Base-by-base conservation (phyloP, 1,284 basidiomycete genomes). In the Moniliophthora roreri region DNA sequence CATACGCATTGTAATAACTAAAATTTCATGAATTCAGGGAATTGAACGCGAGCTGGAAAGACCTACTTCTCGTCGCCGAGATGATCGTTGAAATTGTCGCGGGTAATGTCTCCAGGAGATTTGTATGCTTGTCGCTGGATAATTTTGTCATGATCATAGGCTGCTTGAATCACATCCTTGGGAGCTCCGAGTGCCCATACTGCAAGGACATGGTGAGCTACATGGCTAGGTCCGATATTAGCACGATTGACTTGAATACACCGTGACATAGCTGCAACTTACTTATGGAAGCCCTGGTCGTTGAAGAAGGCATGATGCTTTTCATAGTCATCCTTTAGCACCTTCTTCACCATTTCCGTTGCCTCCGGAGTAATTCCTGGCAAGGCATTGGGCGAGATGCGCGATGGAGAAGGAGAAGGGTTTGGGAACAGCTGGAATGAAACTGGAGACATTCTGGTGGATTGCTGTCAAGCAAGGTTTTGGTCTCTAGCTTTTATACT, bases 1-100 rank as follows among this genome's bases (percentile, higher is more conserved):
- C 58, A 59, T 87, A 89, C 0, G 74, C 76, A 8, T 72, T 64
- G 58, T 84, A 88, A 60, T 74, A 87, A 3, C 85, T 87, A n/a
- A 15, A 1, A 32, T 8, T 15, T 3, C 5, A 1, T 3, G 10
- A 10, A 38, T n/a, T 21, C 18, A 18, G 28, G 2, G 21, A 54
- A 47, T 32, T 4, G n/a, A 37, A 9, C 38, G 18, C 3, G 21
- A 32, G 20, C 24, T 37, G 5, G 11, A 47, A 11, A 20, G 13
- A 26, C 18, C 23, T 18, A 58, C 80, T 63, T 66, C 49, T 74
- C 73, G 52, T 82, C 72, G 0, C 75, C 80, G 1, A 83, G 67
- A 60, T 81, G 77, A 21, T 76, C 67, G 20, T 66, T 67, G 63
- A 79, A 82, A 54, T 81, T 80, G 3, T 68, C 61, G 8, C 65